A percentile compares a stretch with the other conserved stretches of the same genome.
phyloP scores from a whole-genome alignment of 495 filamentous ascomycete genomes.

The Penicillium odoratum region DNA sequence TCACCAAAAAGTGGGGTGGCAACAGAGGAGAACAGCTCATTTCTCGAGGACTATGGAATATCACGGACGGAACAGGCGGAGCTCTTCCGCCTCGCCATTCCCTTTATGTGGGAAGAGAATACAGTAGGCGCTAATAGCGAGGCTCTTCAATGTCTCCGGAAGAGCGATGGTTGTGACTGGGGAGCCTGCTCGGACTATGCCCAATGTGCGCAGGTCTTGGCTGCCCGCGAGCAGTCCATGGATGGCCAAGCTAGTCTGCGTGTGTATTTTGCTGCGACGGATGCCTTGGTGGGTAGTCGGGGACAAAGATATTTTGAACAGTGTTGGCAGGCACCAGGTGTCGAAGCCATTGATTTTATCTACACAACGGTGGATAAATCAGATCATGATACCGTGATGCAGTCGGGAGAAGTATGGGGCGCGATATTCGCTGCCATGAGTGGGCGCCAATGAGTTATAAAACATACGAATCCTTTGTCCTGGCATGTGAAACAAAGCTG shows the following conservation, averaged over 20 bases:
- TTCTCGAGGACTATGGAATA: conserved; percentile 23
- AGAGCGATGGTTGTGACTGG: conserved; percentile 25
- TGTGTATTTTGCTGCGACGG: conserved; percentile 29
- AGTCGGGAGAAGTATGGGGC: conserved; percentile 24
- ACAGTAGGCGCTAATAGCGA: conserved; percentile 36
- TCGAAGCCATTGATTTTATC: conserved; percentile 16
- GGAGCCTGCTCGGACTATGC: conserved; percentile 32
- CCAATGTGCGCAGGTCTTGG: conserved; percentile 20
- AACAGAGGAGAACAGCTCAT: not conserved
- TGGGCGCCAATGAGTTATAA: too few relatives aligned
- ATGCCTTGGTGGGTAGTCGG: conserved; percentile 31
- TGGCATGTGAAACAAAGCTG: not conserved
- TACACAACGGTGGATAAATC: conserved; percentile 17
- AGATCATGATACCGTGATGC: conserved; percentile 33
- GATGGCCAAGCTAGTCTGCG: conserved; percentile 12
- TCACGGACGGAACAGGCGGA: conserved; percentile 20
- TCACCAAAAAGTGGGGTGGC: not conserved
- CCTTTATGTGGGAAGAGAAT: conserved; percentile 27
- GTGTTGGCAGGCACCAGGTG: conserved; percentile 25
- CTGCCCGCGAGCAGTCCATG: not conserved
- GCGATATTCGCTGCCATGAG: conserved; percentile 11
- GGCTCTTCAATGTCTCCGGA: conserved; percentile 33
- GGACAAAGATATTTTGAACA: conserved; percentile 34
- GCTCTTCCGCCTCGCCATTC: conserved; percentile 16
- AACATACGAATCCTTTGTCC: not conserved